These are phyloP conservation scores for Jaltomata sinuosa DNA, from an alignment of 257 asterid species.

Conservation along the genomic window DNA sequence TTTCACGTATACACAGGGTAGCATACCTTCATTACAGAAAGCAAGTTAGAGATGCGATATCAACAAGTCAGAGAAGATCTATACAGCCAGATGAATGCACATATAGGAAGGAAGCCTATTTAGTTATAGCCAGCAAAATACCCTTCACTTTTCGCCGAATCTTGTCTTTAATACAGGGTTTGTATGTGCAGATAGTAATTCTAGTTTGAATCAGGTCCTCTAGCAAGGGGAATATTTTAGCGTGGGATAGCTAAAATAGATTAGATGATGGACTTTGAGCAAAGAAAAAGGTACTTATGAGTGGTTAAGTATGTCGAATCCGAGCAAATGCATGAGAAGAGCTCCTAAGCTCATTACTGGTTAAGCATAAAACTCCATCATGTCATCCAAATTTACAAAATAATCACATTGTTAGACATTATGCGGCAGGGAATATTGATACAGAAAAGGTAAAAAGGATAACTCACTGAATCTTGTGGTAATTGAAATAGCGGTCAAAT, in stretches of 20 bases:
- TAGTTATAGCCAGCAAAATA: neutral
- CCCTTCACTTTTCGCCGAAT: neutral
- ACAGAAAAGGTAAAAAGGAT: neutral
- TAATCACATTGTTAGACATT: neutral
- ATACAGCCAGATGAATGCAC: neutral
- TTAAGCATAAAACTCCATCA: neutral
- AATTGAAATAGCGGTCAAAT: slow-evolving; percentile 95
- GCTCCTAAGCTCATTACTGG: neutral
- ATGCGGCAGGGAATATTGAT: neutral
- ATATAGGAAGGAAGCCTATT: neutral
- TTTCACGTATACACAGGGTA: slow-evolving; percentile 92
- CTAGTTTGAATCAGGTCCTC: neutral
- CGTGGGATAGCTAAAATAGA: neutral
- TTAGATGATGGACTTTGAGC: neutral
- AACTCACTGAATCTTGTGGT: slow-evolving; percentile 90
- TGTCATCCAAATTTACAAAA: neutral
- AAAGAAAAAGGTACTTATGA: neutral
- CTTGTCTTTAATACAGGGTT: neutral
- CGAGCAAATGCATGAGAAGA: neutral
- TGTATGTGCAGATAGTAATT: neutral
- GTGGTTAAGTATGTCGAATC: neutral
- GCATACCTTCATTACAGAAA: slow-evolving; percentile 61
- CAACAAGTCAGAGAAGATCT: neutral
- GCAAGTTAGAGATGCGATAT: neutral
- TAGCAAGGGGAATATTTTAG: neutral